Evolutionary conservation across 768 basidiomycete species (phyloP), one percentile per base, ranked within the genome.

Genomic region (Cystoderma amianthinum): DNA sequence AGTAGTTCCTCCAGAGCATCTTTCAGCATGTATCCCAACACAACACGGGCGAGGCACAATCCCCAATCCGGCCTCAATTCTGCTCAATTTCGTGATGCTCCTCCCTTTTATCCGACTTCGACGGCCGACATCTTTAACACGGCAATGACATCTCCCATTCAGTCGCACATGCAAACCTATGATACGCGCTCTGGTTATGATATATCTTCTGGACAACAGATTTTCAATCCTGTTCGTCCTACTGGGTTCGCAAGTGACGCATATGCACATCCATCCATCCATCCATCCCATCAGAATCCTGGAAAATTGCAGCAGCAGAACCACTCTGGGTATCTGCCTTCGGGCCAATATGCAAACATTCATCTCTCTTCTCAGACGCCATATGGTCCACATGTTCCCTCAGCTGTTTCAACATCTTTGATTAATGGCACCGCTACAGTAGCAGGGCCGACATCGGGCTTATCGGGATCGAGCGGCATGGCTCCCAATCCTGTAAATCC

Each of bases 291-390:
- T 44, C 53, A 52, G 20, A 42, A 43, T 32, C 45, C 53, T 19
- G 38, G 44, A 41, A 62, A 60, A 38, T 35, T 51, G 34, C 62
- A 56, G 33, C 62, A 63, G 43, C 9, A 47, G 15, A 63, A 59
- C 36, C 63, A 59, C 36, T 47, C 49, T 45, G 51, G 53, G 41
- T 54, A 57, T 22, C 41, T 41, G 16, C 38, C 25, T n/a, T 45
- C 58, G 24, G 44, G 55, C 18, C 49, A 51, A 28, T 65, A 52
- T 24, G 43, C 56, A 32, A 64, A 60, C 20, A 58, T 69, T 30
- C 79, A 68, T 32, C 64, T 84, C 48, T 78, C 81, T 40, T 81
- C 82, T 3, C 85, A 88, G 60, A 82, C 84, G 2, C 82, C 84
- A 1, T 89, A 82, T 44, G 82, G 85, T 3, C 78, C 83, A 20